Evolutionary conservation across 2,329 filamentous ascomycete species (phyloP).

Genomic region (Aspergillus fructus): DNA sequence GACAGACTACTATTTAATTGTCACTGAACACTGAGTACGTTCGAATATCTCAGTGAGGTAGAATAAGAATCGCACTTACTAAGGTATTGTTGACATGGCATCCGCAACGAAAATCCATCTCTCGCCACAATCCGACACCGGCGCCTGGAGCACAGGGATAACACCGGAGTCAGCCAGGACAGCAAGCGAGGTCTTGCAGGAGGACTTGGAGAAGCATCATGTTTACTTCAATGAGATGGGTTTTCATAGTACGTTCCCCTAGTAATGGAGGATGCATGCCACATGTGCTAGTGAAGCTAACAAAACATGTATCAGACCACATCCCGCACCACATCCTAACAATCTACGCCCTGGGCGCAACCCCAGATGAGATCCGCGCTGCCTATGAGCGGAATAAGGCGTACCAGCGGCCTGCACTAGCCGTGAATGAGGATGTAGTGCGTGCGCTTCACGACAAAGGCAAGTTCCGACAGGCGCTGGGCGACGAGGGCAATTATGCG

Average conservation of each 20-base stretch:
- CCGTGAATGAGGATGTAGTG: slow-evolving; percentile 52
- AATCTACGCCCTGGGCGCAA: slow-evolving; percentile 72
- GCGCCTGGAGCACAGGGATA: slow-evolving; percentile 48
- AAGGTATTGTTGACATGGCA: slow-evolving; percentile 40
- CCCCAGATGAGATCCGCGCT: slow-evolving; percentile 56
- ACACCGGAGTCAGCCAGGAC: slow-evolving; percentile 61
- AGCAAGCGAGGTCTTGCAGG: slow-evolving; percentile 68
- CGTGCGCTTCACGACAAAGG: slow-evolving; percentile 58
- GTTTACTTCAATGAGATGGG: slow-evolving; percentile 75
- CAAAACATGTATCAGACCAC: slow-evolving; percentile 55
- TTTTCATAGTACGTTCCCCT: slow-evolving; percentile 61
- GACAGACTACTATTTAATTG: too few species aligned
- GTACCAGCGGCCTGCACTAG: slow-evolving; percentile 63
- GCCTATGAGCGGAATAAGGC: slow-evolving; percentile 64
- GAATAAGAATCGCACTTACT: too few species aligned
- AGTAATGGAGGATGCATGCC: neutral
- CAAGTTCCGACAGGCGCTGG: slow-evolving; percentile 60
- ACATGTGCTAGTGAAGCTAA: neutral
- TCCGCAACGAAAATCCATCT: slow-evolving; percentile 50
- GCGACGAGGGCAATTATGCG: slow-evolving; percentile 64
- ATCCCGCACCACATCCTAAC: slow-evolving; percentile 75
- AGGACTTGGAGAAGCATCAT: slow-evolving; percentile 71
- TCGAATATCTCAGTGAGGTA: too few species aligned
- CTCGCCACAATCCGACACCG: slow-evolving; percentile 40
- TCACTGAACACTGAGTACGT: too few species aligned